Percentiles rank a stretch among this genome's conserved stretches.
Conservation (phyloP, 2,329 filamentous ascomycete species). For the Phyllosticta capitalensis region DNA sequence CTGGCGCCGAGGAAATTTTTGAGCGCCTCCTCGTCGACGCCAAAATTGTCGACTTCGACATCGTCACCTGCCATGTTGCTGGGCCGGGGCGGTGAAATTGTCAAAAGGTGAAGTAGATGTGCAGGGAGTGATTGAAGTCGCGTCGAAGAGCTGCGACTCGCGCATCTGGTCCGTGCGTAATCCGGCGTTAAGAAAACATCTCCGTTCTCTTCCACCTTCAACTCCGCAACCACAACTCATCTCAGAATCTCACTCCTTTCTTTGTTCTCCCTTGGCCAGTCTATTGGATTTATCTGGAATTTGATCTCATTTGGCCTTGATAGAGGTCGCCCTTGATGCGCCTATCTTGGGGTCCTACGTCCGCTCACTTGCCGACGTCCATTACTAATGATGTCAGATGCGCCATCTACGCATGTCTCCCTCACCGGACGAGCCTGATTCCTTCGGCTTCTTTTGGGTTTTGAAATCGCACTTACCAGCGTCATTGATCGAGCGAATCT, state of each 20-base stretch:
- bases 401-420: background rate
- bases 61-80: constrained; percentile 4
- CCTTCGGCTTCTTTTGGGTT: background rate
- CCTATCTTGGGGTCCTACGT: background rate
- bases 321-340: background rate
- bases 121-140: background rate
- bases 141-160: background rate
- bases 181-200: background rate
- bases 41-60: constrained; percentile 3
- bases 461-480: background rate
- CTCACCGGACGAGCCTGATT: background rate
- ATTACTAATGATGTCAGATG: background rate
- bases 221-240: background rate
- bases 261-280: background rate
- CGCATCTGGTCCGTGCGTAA: background rate
- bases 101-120: background rate
- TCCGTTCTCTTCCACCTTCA: background rate
- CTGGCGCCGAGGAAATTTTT: constrained; percentile 63
- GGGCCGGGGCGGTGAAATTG: background rate
- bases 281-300: too few relatives aligned
- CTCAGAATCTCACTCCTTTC: background rate
- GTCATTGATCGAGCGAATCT: background rate
- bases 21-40: constrained; percentile 54
- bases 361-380: background rate
- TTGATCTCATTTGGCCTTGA: too few relatives aligned